Base-by-base conservation (phyloP, 2,329 filamentous ascomycete species). In the Xylariaceae sp. region DNA sequence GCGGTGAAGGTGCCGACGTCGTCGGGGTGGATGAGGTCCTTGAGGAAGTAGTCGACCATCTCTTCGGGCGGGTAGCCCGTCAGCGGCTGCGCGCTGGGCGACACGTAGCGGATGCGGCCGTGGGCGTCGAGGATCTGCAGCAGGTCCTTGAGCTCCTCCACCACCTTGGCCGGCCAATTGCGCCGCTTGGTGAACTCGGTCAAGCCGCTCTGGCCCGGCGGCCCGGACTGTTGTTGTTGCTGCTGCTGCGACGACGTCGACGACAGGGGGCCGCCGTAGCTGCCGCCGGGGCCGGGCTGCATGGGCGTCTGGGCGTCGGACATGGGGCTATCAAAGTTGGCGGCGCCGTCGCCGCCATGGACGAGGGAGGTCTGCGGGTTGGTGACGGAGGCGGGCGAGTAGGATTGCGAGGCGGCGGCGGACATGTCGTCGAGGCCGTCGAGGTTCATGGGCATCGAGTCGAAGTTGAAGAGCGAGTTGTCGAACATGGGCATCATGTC, bases 121-220 rank as follows among this genome's bases (percentile, higher is more conserved):
- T 92, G 80, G 16, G 85, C 76, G 29, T 87, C 88, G 32, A 96
- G 73, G 38, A 96, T 88, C 54, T 94, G 80, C 35, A 94, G 63
- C 47, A 95, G 77, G 58, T 95, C 90, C 53, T 82, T 84, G 47
- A 96, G 68, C 65, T 94, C 89, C 58, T 93, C 85, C 16, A 95
- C 75, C 10, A 94, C 81, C 45, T 85, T 82, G 55, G 89, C 84
- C 12, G 86, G 83, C 90, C 90, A 95, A 55, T 92, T 75, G 39
- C 70, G 64, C 47, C 72, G 61, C 56, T 76, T 76, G 28, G 72
- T 76, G 40, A 76, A 76, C 52, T 76, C 72, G 39, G 70, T 75
- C 42, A 76, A 49, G 12, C 65, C 68, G 49, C 56, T 70, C 35
- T 57, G 56, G 40, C 53, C 55, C 16, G 57, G 51, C 16, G 57